These are phyloP conservation scores for Mycena crocata DNA, from an alignment of 768 basidiomycete species.

Conservation along the genomic window DNA sequence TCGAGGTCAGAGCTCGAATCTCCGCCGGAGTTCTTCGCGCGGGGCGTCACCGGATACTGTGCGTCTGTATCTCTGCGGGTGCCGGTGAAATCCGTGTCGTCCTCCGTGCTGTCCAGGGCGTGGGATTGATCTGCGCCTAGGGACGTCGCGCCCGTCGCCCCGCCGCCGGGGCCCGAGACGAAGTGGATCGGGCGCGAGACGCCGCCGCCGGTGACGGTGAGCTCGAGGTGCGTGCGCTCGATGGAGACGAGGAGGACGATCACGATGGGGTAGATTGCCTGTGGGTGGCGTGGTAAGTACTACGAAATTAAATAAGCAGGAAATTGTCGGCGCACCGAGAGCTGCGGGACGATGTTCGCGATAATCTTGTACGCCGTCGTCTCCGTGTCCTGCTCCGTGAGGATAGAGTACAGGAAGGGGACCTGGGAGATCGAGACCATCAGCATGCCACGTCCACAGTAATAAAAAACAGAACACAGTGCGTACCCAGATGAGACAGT, in stretches of 20 bases:
- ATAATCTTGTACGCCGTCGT: constrained; percentile 12
- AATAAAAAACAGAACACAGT: background rate
- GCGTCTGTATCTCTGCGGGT: too few species aligned
- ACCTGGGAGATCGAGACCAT: background rate
- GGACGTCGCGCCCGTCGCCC: too few species aligned
- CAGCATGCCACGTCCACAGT: background rate
- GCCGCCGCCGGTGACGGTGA: background rate
- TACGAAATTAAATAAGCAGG: background rate
- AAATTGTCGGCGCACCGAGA: constrained; percentile 16
- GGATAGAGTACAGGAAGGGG: background rate
- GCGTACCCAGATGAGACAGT: constrained; percentile 32
- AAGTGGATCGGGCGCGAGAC: constrained; percentile 8
- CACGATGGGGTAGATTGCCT: constrained; percentile 26
- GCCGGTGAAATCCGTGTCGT: too few species aligned
- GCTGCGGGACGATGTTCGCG: constrained; percentile 22
- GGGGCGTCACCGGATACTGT: too few species aligned
- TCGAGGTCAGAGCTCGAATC: too few species aligned
- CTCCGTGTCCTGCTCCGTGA: background rate
- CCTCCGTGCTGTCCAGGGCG: too few species aligned
- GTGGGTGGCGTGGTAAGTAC: background rate
- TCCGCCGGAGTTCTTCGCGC: too few species aligned
- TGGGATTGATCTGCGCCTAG: too few species aligned
- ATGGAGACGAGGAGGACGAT: constrained; percentile 28
- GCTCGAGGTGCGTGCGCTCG: constrained; percentile 21
- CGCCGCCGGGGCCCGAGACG: too few species aligned